Conservation (phyloP, 2,329 filamentous ascomycete genomes). For the Rutstroemia sp. region DNA sequence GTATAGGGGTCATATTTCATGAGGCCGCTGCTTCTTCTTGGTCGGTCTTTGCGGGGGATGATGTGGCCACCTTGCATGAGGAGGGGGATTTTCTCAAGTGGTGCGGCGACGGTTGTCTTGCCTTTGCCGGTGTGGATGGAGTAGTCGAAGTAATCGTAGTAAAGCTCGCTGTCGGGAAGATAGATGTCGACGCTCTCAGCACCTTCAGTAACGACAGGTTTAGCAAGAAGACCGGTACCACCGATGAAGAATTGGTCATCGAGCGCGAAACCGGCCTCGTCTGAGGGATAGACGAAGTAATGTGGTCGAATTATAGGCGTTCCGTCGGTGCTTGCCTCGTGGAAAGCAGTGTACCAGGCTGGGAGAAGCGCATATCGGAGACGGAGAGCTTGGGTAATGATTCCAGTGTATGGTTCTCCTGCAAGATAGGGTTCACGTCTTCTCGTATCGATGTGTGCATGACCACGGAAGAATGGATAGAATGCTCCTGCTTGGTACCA, state of each 20-base stretch:
- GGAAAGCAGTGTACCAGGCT: conserved; percentile 95
- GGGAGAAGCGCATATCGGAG: conserved; percentile 86
- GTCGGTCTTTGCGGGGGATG: conserved; percentile 80
- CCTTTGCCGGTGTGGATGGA: conserved; percentile 63
- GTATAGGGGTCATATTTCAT: conserved; percentile 97
- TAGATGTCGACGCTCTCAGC: conserved; percentile 70
- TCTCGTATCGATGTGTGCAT: conserved; percentile 94
- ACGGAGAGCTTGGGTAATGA: conserved; percentile 81
- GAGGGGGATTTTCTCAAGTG: conserved; percentile 79
- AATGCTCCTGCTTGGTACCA: conserved; percentile 98
- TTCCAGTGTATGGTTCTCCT: conserved; percentile 75
- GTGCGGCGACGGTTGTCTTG: conserved; percentile 62
- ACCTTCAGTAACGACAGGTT: conserved; percentile 77
- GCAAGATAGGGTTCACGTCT: conserved; percentile 88
- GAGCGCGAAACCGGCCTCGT: conserved; percentile 78
- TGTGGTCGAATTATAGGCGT: conserved; percentile 86
- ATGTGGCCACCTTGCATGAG: conserved; percentile 92
- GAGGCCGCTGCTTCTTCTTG: conserved; percentile 74
- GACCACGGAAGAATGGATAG: conserved; percentile 96
- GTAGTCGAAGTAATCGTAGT: conserved; percentile 95
- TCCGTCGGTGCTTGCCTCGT: conserved; percentile 74
- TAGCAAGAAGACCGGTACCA: conserved; percentile 80
- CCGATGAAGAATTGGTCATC: conserved; percentile 94
- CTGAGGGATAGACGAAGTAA: conserved; percentile 82
- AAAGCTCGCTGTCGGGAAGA: conserved; percentile 79